Base-by-base conservation (phyloP, 768 basidiomycete genomes). In the Tulasnella sp. region DNA sequence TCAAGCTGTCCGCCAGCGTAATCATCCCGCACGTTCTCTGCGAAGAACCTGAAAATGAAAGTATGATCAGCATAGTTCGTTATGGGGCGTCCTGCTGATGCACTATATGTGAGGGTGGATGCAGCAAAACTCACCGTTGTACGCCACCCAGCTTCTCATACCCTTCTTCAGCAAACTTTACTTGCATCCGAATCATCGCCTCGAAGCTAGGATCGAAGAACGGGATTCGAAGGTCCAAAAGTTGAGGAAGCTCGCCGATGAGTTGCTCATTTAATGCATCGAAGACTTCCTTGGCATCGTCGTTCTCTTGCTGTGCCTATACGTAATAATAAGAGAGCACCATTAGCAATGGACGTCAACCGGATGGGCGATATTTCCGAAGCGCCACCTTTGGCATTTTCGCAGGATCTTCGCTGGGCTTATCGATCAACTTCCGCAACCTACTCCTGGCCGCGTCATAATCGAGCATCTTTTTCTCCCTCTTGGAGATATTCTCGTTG, bases 171-270 rank as follows among this genome's bases (percentile, higher is more conserved):
- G 95, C 94, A 69, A 98, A 98, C 68, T 94, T 93, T 68, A 88
- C 82, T 68, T 99, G 96, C 83, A 96, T 89, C 29, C 96, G 81
- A 64, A 93, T 92, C 95, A 98, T 98, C 48, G 95, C 90, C 73
- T 98, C 96, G 70, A 98, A 98, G 65, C 88, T 93, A 3, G 96
- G 96, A 71, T 98, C 96, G 64, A 98, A 94, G 77, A 90, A 99
- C 0, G 96, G 96, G 24, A 99, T 88, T 41, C 96, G 88, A 19
- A 97, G 82, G 67, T 97, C 94, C 51, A 98, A 80, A 43, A 99
- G 75, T 65, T 94, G 84, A 0, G 96, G 96, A 15, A 99, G 77
- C 67, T 98, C 96, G 26, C 77, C 73, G 65, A 95, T 86, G 67
- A 98, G 82, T 66, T 97, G 92, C 42, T 88, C 83, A 69, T 99